These are phyloP conservation scores for Fusarium odoratissimum DNA, from an alignment of 2,329 filamentous ascomycete species.

Conservation along the genomic window DNA sequence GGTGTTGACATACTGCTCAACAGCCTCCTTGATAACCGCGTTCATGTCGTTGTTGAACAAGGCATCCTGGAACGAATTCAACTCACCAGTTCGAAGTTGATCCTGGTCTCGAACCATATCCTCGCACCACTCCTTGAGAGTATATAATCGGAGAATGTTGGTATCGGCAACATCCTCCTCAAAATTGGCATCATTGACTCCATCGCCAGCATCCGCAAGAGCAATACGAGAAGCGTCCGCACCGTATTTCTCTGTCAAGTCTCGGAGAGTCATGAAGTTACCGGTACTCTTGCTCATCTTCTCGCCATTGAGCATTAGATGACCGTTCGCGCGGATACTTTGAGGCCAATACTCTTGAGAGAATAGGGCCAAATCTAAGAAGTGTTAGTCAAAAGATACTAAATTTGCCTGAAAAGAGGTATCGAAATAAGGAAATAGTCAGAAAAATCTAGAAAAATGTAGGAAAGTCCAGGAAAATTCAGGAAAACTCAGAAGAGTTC, in stretches of 20 bases:
- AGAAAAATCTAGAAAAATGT: neutral
- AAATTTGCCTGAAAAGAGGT: neutral
- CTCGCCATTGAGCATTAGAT: constrained; percentile 93
- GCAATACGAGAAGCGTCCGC: constrained; percentile 93
- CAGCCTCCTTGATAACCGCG: constrained; percentile 80
- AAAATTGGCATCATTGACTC: constrained; percentile 95
- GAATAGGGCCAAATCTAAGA: constrained; percentile 81
- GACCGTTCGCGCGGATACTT: constrained; percentile 88
- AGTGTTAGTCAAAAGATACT: neutral
- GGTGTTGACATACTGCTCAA: constrained; percentile 80
- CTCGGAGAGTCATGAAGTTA: constrained; percentile 93
- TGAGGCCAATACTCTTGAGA: constrained; percentile 88
- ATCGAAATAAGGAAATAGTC: neutral
- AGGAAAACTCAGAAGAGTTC: neutral
- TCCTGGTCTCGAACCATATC: constrained; percentile 79
- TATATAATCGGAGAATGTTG: constrained; percentile 86
- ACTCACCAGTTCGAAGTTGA: constrained; percentile 77
- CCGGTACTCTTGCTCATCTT: constrained; percentile 99
- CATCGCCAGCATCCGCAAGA: constrained; percentile 93
- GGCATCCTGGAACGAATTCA: constrained; percentile 83
- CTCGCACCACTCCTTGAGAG: constrained; percentile 90
- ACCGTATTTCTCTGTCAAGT: constrained; percentile 91
- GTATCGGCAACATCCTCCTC: constrained; percentile 95
- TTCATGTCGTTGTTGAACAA: constrained; percentile 97
- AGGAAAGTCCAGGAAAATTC: neutral